Evolutionary conservation across 2,329 filamentous ascomycete genomes (phyloP), one percentile per base, ranked within the genome.

Genomic region (Neofusicoccum kwambonambiense): DNA sequence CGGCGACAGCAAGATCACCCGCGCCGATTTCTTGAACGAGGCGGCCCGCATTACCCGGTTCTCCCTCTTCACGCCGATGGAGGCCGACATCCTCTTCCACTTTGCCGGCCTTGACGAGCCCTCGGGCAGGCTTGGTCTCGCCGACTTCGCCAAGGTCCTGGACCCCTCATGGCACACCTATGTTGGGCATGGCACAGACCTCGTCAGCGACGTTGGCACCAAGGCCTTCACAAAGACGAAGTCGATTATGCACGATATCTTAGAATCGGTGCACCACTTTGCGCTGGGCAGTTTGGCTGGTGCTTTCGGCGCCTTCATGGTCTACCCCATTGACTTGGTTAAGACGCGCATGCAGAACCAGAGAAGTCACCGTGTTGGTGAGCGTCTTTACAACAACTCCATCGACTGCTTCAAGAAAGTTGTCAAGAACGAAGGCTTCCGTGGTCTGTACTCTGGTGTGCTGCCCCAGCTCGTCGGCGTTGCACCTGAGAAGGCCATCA

Each of bases 271-370:
- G 1, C 96, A 97, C 78, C 93, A 96, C 83, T 99, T 99, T 76
- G 88, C 82, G 3, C 87, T 99, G 6, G 95, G 95, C 66, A 93
- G 91, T 76, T 70, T 97, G 70, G 95, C 95, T 7, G 95, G 95
- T 79, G 95, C 95, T 9, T 99, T 99, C 75, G 95, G 95, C 76
- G 95, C 95, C 12, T 98, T 99, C 77, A 97, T 99, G 92, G 95
- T 99, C 62, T 99, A 99, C 77, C 95, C 95, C 27, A 98, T 99
- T 75, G 95, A 99, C 81, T 82, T 99, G 67, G 95, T 99, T 78
- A 99, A 99, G 86, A 99, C 95, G 1, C 89, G 95, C 67, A 91
- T 99, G 89, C 95, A 99, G 80, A 99, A 99, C 82, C 95, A 99
- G 83, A 88, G 95, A 70, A 88, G 87, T 60, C 87, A 87, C 4